phyloP scores from a whole-genome alignment of 2,329 filamentous ascomycete species.

The Aspergillus awamori region DNA sequence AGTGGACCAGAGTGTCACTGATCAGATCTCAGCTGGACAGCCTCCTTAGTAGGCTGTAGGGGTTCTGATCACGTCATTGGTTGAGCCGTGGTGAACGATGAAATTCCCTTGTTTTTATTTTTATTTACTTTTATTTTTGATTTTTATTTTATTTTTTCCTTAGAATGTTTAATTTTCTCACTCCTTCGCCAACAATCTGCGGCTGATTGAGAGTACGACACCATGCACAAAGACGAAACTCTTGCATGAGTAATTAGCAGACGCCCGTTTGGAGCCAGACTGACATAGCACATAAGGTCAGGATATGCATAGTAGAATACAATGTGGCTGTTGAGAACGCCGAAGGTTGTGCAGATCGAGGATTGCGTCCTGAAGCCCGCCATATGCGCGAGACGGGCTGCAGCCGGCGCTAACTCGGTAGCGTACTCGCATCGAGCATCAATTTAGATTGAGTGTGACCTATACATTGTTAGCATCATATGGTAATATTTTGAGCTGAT shows the following conservation, averaged over 20 bases:
- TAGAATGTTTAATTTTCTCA: too few relatives aligned
- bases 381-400: background rate
- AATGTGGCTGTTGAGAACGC: background rate
- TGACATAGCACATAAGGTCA: too few relatives aligned
- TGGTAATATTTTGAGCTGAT: constrained; percentile 6
- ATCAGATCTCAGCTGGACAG: background rate
- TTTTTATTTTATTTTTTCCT: too few relatives aligned
- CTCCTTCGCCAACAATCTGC: background rate
- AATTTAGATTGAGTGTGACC: constrained; percentile 11
- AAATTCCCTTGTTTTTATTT: too few relatives aligned
- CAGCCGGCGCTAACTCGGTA: constrained; percentile 4
- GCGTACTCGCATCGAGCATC: constrained; percentile 2
- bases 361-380: background rate
- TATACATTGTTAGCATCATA: constrained; percentile 15
- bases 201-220: background rate
- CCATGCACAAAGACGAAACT: too few relatives aligned
- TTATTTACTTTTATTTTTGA: too few relatives aligned
- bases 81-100: too few relatives aligned
- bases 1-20: constrained; percentile 2
- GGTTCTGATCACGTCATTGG: background rate
- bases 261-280: too few relatives aligned
- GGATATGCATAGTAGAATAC: too few relatives aligned
- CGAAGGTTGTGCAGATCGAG: background rate
- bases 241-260: too few relatives aligned
- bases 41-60: background rate